A percentile compares a stretch with the other conserved stretches of the same genome.
These are phyloP conservation scores for Bombardia bombarda DNA, from an alignment of 495 filamentous ascomycete species.

Conservation along the genomic window DNA sequence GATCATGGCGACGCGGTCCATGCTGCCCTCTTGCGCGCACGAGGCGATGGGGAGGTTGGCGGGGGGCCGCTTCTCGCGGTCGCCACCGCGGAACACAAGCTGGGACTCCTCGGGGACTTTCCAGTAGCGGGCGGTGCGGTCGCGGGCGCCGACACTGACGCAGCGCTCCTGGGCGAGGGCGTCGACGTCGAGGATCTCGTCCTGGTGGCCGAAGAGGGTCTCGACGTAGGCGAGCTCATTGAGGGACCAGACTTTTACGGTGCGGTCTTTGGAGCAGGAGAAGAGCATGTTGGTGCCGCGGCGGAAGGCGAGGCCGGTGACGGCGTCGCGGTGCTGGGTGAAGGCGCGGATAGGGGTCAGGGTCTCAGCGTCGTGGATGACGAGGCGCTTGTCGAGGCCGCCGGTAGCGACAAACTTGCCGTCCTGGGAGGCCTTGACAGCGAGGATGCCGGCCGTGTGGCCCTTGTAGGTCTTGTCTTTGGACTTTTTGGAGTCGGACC, in stretches of 20 bases:
- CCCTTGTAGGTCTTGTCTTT: slow-evolving; percentile 60
- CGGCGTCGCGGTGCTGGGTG: slow-evolving; percentile 81
- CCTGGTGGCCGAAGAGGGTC: slow-evolving; percentile 93
- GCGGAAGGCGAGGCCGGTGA: slow-evolving; percentile 78
- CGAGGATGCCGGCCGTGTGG: slow-evolving; percentile 68
- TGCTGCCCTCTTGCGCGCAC: slow-evolving; percentile 64
- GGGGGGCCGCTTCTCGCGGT: slow-evolving; percentile 47
- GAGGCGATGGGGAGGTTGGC: slow-evolving; percentile 28
- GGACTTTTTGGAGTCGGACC: slow-evolving; percentile 54
- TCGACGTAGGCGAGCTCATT: slow-evolving; percentile 85
- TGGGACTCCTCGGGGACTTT: slow-evolving; percentile 95
- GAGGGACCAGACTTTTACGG: slow-evolving; percentile 64
- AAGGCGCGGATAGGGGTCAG: slow-evolving; percentile 76
- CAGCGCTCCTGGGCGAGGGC: slow-evolving; percentile 81
- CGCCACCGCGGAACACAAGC: slow-evolving; percentile 86
- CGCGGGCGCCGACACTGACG: slow-evolving; percentile 76
- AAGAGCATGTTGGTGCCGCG: slow-evolving; percentile 88
- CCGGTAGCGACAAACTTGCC: slow-evolving; percentile 90
- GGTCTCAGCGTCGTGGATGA: slow-evolving; percentile 76
- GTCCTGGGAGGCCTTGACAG: slow-evolving; percentile 76
- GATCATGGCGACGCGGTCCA: slow-evolving; percentile 82
- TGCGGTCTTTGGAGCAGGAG: slow-evolving; percentile 79
- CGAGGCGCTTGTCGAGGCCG: slow-evolving; percentile 68
- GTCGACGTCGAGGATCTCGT: slow-evolving; percentile 73
- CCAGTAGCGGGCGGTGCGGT: slow-evolving; percentile 91